Conservation (phyloP, 2,329 filamentous ascomycete genomes). For the Fonsecaea nubica region DNA sequence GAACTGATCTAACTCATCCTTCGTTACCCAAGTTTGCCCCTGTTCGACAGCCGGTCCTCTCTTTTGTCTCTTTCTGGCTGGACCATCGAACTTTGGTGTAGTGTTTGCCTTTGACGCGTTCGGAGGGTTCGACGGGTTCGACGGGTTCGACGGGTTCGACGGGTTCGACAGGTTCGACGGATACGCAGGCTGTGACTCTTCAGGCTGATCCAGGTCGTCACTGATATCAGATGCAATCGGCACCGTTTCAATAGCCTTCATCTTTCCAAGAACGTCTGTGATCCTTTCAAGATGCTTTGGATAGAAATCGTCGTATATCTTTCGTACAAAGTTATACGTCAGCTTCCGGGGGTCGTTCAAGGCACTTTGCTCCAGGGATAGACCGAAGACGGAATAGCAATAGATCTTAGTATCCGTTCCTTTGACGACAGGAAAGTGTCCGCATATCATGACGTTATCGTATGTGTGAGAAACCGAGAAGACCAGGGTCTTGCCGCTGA, state of each 20-base stretch:
- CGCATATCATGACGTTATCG: slow-evolving; percentile 10
- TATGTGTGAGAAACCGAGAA: slow-evolving; percentile 21
- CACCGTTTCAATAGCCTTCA: slow-evolving; percentile 4
- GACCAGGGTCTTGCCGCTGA: slow-evolving; percentile 19
- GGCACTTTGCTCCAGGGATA: slow-evolving; percentile 1
- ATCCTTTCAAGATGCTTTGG: slow-evolving; percentile 21
- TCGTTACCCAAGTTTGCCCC: too few species aligned
- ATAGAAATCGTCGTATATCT: slow-evolving; percentile 24
- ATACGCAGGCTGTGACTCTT: too few species aligned
- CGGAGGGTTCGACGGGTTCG: too few species aligned
- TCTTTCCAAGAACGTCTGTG: slow-evolving; percentile 11
- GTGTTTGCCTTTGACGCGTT: too few species aligned
- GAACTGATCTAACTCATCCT: too few species aligned
- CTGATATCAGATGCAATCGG: slow-evolving; percentile 14
- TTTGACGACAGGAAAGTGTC: background rate
- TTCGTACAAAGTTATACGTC: slow-evolving; percentile 24
- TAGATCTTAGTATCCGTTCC: background rate
- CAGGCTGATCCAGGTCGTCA: background rate
- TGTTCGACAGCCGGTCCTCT: too few species aligned
- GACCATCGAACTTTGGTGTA: too few species aligned
- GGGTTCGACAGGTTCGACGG: too few species aligned
- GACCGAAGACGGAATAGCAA: slow-evolving; percentile 11
- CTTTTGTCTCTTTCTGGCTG: too few species aligned
- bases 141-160: too few species aligned
- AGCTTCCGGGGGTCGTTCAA: slow-evolving; percentile 13